Conservation (phyloP, 148 eudicot genomes). For the Nepenthes mirabilis region DNA sequence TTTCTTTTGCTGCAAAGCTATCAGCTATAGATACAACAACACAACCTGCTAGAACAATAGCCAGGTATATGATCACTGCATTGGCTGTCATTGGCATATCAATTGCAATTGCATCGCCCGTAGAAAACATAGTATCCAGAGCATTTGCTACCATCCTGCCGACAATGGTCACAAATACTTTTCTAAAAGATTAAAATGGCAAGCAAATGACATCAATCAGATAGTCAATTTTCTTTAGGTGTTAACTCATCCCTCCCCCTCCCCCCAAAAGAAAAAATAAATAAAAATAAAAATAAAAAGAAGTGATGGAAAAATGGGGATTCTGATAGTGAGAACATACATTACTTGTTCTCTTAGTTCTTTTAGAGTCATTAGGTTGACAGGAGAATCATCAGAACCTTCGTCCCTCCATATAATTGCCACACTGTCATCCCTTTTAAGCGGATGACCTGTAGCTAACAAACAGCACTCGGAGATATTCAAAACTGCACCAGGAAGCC, state of each 20-base stretch:
- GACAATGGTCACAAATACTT: not conserved
- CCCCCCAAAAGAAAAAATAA: too few species aligned
- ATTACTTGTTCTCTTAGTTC: conserved; percentile 71
- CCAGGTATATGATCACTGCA: conserved; percentile 86
- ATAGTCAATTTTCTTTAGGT: not conserved
- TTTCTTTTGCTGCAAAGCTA: conserved; percentile 84
- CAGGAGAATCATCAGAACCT: conserved; percentile 35
- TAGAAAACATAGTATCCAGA: conserved; percentile 50
- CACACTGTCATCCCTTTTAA: conserved; percentile 42
- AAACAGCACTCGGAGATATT: conserved; percentile 83
- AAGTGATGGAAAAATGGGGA: not conserved
- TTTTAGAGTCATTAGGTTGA: conserved; percentile 38
- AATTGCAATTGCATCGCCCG: conserved; percentile 85
- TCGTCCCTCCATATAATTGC: conserved; percentile 74
- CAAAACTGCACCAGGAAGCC: conserved; percentile 83
- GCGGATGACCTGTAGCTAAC: conserved; percentile 30
- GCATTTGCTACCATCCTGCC: conserved; percentile 84
- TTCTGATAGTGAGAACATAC: conserved; percentile 23
- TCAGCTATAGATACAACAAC: conserved; percentile 87
- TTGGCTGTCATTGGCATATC: conserved; percentile 90
- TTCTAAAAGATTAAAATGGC: not conserved
- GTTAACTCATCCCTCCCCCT: too few species aligned
- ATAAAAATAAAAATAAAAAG: too few species aligned
- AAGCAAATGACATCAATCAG: not conserved
- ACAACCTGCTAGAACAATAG: conserved; percentile 62